These are phyloP conservation scores for Geranium rotundifolium DNA, from an alignment of 345 rosid species.

Conservation along the genomic window DNA sequence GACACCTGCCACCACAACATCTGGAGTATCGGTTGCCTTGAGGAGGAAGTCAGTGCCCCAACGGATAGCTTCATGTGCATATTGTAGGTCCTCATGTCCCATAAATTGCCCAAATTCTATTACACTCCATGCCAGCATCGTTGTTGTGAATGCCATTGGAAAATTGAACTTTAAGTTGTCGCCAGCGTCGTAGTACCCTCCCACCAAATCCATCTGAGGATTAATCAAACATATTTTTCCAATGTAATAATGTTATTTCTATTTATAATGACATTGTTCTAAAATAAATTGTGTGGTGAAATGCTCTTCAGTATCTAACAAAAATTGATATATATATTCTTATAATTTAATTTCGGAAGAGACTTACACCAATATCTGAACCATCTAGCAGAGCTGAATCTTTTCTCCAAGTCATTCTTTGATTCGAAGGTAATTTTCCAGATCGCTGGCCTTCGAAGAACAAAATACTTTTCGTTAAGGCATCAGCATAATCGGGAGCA, in stretches of 20 bases:
- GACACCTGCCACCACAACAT: conserved; percentile 37
- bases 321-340: background rate
- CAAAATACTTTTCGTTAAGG: conserved; percentile 46
- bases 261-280: too few relatives aligned
- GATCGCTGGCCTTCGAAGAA: conserved; percentile 74
- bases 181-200: conserved; percentile 93
- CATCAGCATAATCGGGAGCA: conserved; percentile 42
- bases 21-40: conserved; percentile 57
- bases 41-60: conserved; percentile 80
- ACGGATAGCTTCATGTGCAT: conserved; percentile 43
- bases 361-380: conserved; percentile 21
- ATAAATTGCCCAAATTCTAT: conserved; percentile 48
- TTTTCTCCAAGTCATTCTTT: conserved; percentile 49
- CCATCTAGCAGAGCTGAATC: conserved; percentile 56
- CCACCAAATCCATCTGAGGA: conserved; percentile 59
- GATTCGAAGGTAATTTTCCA: conserved; percentile 37
- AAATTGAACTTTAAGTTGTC: conserved; percentile 84
- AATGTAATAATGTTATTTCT: too few relatives aligned
- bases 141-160: conserved; percentile 81
- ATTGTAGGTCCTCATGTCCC: conserved; percentile 24
- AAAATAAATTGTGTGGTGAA: background rate
- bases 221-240: background rate
- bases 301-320: too few relatives aligned
- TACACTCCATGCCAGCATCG: conserved; percentile 71
- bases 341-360: background rate